Evolutionary conservation across 345 rosid genomes (phyloP), one percentile per base, ranked within the genome.

Genomic region (Gossypium mustelinum): DNA sequence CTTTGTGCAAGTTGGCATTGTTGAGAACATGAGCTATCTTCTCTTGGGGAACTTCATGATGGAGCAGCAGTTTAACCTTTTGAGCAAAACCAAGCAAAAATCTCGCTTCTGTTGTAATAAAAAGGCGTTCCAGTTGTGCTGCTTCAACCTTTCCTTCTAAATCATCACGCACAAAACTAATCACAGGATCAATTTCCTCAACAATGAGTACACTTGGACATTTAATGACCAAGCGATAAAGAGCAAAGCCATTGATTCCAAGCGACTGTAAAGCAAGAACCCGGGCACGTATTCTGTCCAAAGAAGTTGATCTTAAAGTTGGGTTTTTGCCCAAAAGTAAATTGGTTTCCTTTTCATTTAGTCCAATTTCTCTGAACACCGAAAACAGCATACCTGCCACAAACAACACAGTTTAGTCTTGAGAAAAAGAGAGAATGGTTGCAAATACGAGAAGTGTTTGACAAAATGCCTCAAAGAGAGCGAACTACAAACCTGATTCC

Each of bases 11-110:
- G 78, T 86, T 90, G 16, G 84, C 83, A 78, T 90, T 87, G 86
- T 87, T 86, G 83, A 93, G 86, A 2, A 93, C 85, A 54, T 84
- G 72, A 70, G 78, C 86, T 60, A 88, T 84, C 82, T 87, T 80
- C 25, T 88, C 92, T 76, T 67, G 69, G 1, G 90, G 85, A 75
- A 89, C 63, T 17, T 88, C 91, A 70, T 76, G 80, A 52, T 67
- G 80, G 62, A 86, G 73, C 41, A 88, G 90, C 79, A 86, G 75
- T 72, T 78, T 81, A 68, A 83, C 90, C 79, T 86, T 90, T 70
- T 79, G 82, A 73, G 79, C 87, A 74, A 89, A 90, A 80, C 85
- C 87, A 74, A 80, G 82, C 78, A 89, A 80, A 79, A 84, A 60
- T 80, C 78, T 81, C 29, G 85, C 71, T 71, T 84, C 90, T 3